A percentile compares a stretch with the other conserved stretches of the same genome.
Conservation (phyloP, 345 rosid genomes). For the rapeseed (Brassica napus) region DNA sequence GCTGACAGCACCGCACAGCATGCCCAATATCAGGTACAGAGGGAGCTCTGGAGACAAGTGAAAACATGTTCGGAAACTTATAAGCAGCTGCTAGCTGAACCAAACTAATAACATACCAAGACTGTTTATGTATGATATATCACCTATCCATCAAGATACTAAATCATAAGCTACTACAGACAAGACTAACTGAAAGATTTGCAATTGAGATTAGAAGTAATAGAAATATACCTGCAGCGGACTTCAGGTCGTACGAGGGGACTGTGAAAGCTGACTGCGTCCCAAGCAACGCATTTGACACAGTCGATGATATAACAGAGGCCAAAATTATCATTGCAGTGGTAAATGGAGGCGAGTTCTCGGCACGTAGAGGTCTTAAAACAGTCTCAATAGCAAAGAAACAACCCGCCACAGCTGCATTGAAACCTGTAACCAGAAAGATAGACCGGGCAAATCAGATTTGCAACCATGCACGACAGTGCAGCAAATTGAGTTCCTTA, state of each 20-base stretch:
- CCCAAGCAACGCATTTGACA: slow-evolving; percentile 85
- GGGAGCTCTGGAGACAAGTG: slow-evolving; percentile 71
- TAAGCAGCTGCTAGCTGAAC: background rate
- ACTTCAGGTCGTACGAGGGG: slow-evolving; percentile 90
- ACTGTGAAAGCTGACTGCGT: slow-evolving; percentile 92
- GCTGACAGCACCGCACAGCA: slow-evolving; percentile 95
- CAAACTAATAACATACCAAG: slow-evolving; percentile 3
- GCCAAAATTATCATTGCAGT: slow-evolving; percentile 98
- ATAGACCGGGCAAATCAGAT: background rate
- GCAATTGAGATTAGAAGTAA: background rate
- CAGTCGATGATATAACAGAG: slow-evolving; percentile 93
- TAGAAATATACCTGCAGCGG: slow-evolving; percentile 75
- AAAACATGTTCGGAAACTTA: slow-evolving; percentile 19
- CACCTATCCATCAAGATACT: slow-evolving; percentile 12
- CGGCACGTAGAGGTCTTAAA: slow-evolving; percentile 78
- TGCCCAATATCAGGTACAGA: slow-evolving; percentile 91
- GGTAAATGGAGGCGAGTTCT: slow-evolving; percentile 96
- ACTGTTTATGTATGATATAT: background rate
- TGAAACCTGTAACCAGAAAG: slow-evolving; percentile 63
- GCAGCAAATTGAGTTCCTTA: background rate
- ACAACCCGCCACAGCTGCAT: slow-evolving; percentile 98
- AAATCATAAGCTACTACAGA: background rate
- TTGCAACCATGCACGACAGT: background rate
- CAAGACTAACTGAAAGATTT: background rate
- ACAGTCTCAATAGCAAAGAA: slow-evolving; percentile 98